These are phyloP conservation scores for Astragalus membranaceus DNA, from an alignment of 306 rosid genomes.

Conservation along the genomic window DNA sequence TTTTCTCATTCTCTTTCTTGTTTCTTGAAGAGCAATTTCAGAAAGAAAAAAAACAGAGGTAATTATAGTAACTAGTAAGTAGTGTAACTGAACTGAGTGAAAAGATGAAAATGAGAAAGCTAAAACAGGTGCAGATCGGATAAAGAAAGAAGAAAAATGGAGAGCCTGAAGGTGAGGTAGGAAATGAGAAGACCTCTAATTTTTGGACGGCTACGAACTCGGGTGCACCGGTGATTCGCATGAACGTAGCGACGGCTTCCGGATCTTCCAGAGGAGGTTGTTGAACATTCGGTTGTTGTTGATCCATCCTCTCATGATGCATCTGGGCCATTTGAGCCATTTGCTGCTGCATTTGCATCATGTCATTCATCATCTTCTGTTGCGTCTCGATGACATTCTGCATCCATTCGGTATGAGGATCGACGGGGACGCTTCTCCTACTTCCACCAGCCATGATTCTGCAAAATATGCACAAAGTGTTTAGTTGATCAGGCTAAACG, in stretches of 20 bases:
- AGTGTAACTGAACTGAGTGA: neutral
- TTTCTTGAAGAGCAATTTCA: neutral
- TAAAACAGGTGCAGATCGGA: neutral
- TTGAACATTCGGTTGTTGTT: too few relatives aligned
- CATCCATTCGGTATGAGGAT: too few relatives aligned
- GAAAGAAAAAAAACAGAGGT: neutral
- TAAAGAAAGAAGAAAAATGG: neutral
- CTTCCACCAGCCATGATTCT: too few relatives aligned
- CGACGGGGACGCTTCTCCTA: too few relatives aligned
- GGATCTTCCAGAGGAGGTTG: too few relatives aligned
- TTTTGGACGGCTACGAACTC: constrained; percentile 59
- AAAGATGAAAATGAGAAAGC: neutral
- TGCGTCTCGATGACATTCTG: too few relatives aligned
- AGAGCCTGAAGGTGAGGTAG: neutral
- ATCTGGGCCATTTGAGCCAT: too few relatives aligned
- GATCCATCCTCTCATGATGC: too few relatives aligned
- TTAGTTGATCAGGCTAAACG: too few relatives aligned
- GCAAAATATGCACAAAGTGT: too few relatives aligned
- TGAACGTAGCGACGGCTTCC: constrained; percentile 51
- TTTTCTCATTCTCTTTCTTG: neutral
- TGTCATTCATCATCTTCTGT: too few relatives aligned
- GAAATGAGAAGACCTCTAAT: constrained; percentile 43
- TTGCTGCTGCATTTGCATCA: too few relatives aligned
- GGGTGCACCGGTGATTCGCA: constrained; percentile 71
- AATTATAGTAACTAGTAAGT: neutral